Evolutionary conservation across 1,139 yeast genomes (phyloP), one percentile per base, ranked within the genome.

Genomic region (Hyphopichia wangnamkhiaoensis): DNA sequence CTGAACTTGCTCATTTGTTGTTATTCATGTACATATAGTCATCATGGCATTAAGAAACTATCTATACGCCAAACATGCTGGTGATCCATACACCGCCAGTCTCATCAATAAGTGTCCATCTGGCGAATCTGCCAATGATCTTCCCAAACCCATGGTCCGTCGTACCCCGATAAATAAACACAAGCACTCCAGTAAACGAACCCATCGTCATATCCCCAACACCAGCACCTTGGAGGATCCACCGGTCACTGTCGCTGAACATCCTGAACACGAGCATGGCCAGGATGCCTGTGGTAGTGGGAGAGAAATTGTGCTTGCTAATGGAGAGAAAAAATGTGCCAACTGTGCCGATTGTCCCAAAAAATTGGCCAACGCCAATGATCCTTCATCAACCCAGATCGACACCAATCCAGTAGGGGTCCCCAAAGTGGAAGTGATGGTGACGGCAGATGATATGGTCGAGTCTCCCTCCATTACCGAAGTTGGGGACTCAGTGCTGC

Each of bases 41-140:
- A 14, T 13, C 23, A 69, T 70, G 76, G 76, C 75, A 3, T 59
- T 70, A 38, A 63, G 74, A 53, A 67, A 70, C 47, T 70, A 70
- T 44, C 44, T 70, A 38, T 70, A 70, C 46, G 74, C 76, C 9
- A 70, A 69, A 43, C 74, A 70, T 47, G 54, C 51, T 37, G 49
- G 51, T 35, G 63, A 65, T 48, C 43, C 43, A 13, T 48, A 37
- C 42, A 53, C 46, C 35, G 41, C 35, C 8, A 49, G 58, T 16
- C 53, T 52, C 28, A 60, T 61, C 32, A 61, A 59, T 43, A 57
- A 52, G 45, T 40, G 46, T 10, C 45, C 45, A n/a, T 30, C 48
- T 7, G 16, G 20, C 18, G 37, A 33, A 37, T 9, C 19, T 4
- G n/a, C 19, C 7, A 27, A 12, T 7, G 25, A 16, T 13, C n/a